phyloP scores from a whole-genome alignment of 2,329 filamentous ascomycete species.

The Aspergillus sp. region DNA sequence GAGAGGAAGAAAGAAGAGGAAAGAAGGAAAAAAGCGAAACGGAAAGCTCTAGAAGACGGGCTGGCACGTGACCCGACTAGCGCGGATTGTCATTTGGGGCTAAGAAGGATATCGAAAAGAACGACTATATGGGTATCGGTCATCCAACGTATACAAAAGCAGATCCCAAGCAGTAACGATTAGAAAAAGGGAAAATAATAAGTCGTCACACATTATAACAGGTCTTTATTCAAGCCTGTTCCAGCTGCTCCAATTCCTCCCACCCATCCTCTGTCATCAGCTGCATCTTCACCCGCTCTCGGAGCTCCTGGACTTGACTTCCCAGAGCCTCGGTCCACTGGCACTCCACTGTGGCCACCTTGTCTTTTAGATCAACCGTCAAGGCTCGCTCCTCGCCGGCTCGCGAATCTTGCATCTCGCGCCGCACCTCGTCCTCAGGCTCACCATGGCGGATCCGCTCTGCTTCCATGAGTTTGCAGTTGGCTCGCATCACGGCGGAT shows the following conservation, averaged over 20 bases:
- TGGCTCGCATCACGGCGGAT: constrained; percentile 64
- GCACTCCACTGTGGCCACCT: constrained; percentile 80
- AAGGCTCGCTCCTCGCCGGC: constrained; percentile 60
- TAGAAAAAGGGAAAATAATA: not conserved
- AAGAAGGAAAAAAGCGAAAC: constrained; percentile 14
- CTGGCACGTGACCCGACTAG: not conserved
- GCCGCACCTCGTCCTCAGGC: constrained; percentile 34
- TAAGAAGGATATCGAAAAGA: too few species aligned
- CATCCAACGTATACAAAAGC: constrained; percentile 1
- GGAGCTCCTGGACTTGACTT: constrained; percentile 62
- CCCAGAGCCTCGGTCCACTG: constrained; percentile 88
- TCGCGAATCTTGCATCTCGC: constrained; percentile 50
- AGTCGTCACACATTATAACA: not conserved
- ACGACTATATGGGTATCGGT: too few species aligned
- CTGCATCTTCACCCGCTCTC: constrained; percentile 64
- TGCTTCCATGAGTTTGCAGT: constrained; percentile 58
- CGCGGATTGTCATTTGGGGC: not conserved
- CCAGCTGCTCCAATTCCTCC: constrained; percentile 63
- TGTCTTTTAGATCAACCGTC: constrained; percentile 85
- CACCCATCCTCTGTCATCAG: constrained; percentile 73
- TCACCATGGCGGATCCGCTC: constrained; percentile 47
- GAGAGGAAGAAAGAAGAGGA: constrained; percentile 5
- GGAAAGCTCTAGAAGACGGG: constrained; percentile 34
- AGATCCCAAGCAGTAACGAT: not conserved
- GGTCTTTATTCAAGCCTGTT: constrained; percentile 16